A percentile compares a stretch with the other conserved stretches of the same genome.
Conservation (phyloP, 202 grass and related monocot genomes). For the Saccharum hybrid region DNA sequence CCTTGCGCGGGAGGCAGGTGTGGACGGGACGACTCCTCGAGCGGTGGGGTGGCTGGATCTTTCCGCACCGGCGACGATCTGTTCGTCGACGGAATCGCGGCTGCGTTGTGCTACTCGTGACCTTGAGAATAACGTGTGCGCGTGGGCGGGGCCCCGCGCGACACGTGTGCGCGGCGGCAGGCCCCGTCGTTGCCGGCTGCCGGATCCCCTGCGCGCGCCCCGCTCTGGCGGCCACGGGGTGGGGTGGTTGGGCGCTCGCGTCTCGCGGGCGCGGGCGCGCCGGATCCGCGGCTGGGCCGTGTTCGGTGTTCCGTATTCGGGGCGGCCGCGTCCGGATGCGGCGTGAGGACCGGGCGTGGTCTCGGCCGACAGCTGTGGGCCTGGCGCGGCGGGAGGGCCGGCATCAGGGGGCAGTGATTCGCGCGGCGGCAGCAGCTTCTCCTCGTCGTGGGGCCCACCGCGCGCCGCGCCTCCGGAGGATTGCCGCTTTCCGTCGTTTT, state of each 20-base stretch:
- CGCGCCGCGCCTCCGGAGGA: conserved; percentile 26
- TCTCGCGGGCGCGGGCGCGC: background rate
- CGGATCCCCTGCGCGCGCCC: background rate
- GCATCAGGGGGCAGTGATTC: conserved; percentile 64
- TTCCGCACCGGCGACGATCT: conserved; percentile 48
- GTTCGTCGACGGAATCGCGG: conserved; percentile 41
- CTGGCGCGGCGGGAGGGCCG: conserved; percentile 40
- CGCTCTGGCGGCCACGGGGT: background rate
- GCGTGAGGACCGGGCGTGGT: conserved; percentile 52
- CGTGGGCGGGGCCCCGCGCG: conserved; percentile 36
- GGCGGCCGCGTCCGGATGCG: conserved; percentile 12
- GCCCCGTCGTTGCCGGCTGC: background rate
- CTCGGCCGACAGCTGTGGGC: conserved; percentile 59
- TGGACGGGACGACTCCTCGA: conserved; percentile 36
- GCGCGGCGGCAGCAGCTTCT: conserved; percentile 52
- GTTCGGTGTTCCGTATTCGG: conserved; percentile 20
- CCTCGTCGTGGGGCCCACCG: conserved; percentile 42
- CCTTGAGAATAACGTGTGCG: conserved; percentile 53
- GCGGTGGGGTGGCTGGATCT: conserved; percentile 43
- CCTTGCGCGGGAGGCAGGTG: conserved; percentile 35
- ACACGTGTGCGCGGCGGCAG: conserved; percentile 51
- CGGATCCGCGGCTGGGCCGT: background rate
- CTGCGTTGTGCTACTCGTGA: conserved; percentile 42
- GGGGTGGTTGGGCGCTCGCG: background rate
- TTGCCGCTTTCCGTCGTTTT: conserved; percentile 44